These are phyloP conservation scores for Luffa acutangula DNA, from an alignment of 306 rosid species.

Conservation along the genomic window DNA sequence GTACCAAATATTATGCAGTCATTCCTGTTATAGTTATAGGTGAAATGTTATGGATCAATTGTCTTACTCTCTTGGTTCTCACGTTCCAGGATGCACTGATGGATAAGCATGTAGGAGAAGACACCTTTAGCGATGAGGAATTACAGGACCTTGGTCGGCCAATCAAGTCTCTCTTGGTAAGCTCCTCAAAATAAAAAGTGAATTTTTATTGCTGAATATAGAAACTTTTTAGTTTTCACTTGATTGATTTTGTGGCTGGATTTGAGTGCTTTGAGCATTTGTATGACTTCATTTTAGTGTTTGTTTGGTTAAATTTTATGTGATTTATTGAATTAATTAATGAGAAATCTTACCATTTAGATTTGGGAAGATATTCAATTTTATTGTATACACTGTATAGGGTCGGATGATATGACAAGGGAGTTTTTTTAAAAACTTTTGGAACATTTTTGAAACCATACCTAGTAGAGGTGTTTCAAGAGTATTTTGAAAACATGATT, in stretches of 20 bases:
- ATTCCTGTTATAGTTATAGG: neutral
- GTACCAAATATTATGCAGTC: constrained; percentile 14
- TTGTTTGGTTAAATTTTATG: neutral
- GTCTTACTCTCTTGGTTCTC: neutral
- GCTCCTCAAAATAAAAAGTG: constrained; percentile 3
- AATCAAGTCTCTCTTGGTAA: constrained; percentile 70
- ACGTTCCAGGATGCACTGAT: constrained; percentile 60
- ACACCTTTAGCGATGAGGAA: constrained; percentile 52
- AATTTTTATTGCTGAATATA: neutral
- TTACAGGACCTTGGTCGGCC: constrained; percentile 59
- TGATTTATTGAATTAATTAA: neutral
- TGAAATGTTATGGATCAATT: neutral
- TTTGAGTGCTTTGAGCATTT: neutral
- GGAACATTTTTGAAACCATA: too few species aligned
- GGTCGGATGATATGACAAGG: too few species aligned
- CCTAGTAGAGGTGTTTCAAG: too few species aligned
- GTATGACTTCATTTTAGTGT: neutral
- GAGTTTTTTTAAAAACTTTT: too few species aligned
- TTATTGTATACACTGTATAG: too few species aligned
- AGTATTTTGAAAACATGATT: too few species aligned
- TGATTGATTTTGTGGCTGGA: neutral
- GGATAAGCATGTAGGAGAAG: constrained; percentile 67
- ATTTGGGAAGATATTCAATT: neutral
- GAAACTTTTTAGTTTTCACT: neutral
- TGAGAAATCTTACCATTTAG: neutral